A percentile compares a stretch with the other conserved stretches of the same genome.
Evolutionary conservation across 2,329 filamentous ascomycete species (phyloP).

Genomic region (Juglanconis oblonga): DNA sequence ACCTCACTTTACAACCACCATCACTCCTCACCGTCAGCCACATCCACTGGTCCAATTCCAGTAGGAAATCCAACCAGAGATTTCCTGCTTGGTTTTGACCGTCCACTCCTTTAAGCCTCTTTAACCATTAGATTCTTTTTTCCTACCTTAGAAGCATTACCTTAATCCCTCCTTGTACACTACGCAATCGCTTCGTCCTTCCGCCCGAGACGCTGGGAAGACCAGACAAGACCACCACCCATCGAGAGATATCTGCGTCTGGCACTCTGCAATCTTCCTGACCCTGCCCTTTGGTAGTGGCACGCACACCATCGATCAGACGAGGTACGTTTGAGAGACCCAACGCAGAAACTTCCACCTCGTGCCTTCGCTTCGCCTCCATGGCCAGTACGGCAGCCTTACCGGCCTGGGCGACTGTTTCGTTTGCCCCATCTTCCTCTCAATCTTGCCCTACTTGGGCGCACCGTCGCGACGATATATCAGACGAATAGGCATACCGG

Average conservation of each 20-base stretch:
- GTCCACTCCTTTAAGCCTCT: constrained; percentile 53
- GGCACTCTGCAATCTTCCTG: neutral
- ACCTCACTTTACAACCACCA: constrained; percentile 29
- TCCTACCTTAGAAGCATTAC: constrained; percentile 19
- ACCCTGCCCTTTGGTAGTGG: neutral
- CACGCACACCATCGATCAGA: neutral
- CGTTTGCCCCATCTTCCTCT: constrained; percentile 14
- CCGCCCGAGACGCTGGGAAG: constrained; percentile 9
- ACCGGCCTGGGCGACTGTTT: neutral
- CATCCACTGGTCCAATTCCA: constrained; percentile 53
- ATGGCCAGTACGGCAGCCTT: neutral
- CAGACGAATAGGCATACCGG: constrained; percentile 26
- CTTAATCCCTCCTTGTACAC: constrained; percentile 18
- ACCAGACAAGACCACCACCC: constrained; percentile 5
- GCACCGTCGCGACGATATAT: constrained; percentile 3
- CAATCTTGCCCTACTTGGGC: constrained; percentile 11
- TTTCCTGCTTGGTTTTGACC: constrained; percentile 56
- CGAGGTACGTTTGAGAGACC: constrained; percentile 3
- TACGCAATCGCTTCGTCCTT: constrained; percentile 16
- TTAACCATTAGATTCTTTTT: constrained; percentile 19
- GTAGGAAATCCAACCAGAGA: constrained; percentile 44
- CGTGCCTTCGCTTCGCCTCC: neutral
- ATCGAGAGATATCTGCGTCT: neutral
- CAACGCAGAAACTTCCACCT: neutral
- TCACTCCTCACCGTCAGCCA: constrained; percentile 11